Percentiles rank a stretch among this genome's conserved stretches.
Evolutionary conservation across 2,329 filamentous ascomycete genomes (phyloP).

Genomic region (Aureobasidium sp.): DNA sequence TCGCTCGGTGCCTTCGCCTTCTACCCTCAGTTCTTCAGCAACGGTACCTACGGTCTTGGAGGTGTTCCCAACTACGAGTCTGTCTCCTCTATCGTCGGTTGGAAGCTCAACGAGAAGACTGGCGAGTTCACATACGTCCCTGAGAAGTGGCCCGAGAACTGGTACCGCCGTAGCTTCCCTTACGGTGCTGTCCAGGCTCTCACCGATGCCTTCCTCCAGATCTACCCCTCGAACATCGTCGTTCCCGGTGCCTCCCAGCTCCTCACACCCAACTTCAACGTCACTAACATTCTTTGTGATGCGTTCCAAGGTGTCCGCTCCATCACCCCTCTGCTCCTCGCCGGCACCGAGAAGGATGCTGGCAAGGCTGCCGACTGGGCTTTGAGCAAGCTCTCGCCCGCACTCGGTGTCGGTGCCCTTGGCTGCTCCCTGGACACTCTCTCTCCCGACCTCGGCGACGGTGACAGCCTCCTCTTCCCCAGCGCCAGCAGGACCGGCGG

Average conservation of each 20-base stretch:
- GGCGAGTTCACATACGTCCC: slow-evolving; percentile 24
- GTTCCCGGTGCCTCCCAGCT: slow-evolving; percentile 23
- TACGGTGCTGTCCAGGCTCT: slow-evolving; percentile 25
- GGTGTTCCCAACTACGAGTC: slow-evolving; percentile 29
- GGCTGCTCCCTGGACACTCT: slow-evolving; percentile 25
- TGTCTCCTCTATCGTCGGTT: slow-evolving; percentile 23
- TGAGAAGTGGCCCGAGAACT: slow-evolving; percentile 22
- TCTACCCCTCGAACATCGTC: slow-evolving; percentile 28
- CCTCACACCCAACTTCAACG: slow-evolving; percentile 26
- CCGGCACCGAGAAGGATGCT: slow-evolving; percentile 19
- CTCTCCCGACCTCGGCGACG: slow-evolving; percentile 18
- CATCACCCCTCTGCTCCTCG: slow-evolving; percentile 26
- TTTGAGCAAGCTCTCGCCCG: slow-evolving; percentile 24
- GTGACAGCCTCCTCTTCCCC: slow-evolving; percentile 20
- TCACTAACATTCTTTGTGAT: slow-evolving; percentile 26
- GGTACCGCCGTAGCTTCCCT: slow-evolving; percentile 22
- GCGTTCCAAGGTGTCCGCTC: slow-evolving; percentile 29
- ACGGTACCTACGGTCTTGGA: slow-evolving; percentile 28
- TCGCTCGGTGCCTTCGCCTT: slow-evolving; percentile 23
- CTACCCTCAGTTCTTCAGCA: slow-evolving; percentile 27
- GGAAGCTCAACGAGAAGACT: slow-evolving; percentile 18
- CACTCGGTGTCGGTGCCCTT: slow-evolving; percentile 24
- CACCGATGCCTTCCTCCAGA: slow-evolving; percentile 24
- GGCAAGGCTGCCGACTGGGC: slow-evolving; percentile 23
- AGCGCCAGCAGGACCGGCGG: slow-evolving; percentile 23